These are phyloP conservation scores for Trichoderma polysporum DNA, from an alignment of 2,329 filamentous ascomycete genomes.

Conservation along the genomic window DNA sequence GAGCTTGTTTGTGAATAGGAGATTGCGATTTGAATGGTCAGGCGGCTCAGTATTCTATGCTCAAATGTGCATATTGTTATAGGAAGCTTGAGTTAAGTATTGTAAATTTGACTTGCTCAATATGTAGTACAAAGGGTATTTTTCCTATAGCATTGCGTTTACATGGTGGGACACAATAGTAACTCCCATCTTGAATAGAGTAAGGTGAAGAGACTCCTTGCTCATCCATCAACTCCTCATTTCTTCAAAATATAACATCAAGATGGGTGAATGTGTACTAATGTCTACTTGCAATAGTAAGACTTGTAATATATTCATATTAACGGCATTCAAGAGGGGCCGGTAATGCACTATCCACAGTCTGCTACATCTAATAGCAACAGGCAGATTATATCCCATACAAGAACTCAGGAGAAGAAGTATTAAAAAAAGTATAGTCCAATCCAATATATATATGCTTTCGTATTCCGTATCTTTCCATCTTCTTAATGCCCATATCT, in stretches of 20 bases:
- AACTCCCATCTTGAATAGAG: not conserved
- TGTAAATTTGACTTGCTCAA: not conserved
- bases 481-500: not conserved
- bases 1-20: not conserved
- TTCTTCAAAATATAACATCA: not conserved
- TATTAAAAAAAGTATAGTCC: not conserved
- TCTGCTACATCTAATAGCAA: not conserved
- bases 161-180: too few relatives aligned
- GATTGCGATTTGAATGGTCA: not conserved
- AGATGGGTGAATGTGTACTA: not conserved
- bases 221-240: not conserved
- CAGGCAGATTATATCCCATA: not conserved
- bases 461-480: not conserved
- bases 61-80: not conserved
- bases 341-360: not conserved
- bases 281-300: not conserved
- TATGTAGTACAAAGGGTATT: not conserved
- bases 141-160: too few relatives aligned
- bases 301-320: not conserved
- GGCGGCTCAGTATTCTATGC: not conserved
- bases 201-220: not conserved
- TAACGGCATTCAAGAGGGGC: not conserved
- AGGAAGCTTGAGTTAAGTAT: too few relatives aligned
- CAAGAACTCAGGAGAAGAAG: not conserved
- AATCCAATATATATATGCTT: not conserved